phyloP scores from a whole-genome alignment of 352 stramenopile genomes.

The Phytophthora cactorum region DNA sequence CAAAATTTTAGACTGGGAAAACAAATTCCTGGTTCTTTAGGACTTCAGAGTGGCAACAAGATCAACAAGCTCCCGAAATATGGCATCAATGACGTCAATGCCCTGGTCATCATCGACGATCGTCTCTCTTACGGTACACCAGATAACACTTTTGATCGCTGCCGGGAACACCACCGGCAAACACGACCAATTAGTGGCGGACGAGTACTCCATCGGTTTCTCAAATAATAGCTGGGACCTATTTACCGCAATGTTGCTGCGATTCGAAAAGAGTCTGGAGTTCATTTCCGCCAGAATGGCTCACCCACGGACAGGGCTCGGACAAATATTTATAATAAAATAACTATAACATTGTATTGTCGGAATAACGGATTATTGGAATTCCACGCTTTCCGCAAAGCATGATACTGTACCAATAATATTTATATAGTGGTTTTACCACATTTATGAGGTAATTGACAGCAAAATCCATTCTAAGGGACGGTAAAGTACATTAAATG shows the following conservation, averaged over 20 bases:
- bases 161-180: slow-evolving; percentile 1
- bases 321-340: no score
- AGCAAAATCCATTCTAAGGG: no score
- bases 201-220: slow-evolving; percentile 58
- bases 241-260: slow-evolving; percentile 47
- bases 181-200: slow-evolving; percentile 38
- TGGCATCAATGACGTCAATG: slow-evolving; percentile 25
- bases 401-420: no score
- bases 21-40: slow-evolving; percentile 47
- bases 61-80: slow-evolving; percentile 42
- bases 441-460: no score
- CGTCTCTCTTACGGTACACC: slow-evolving; percentile 48
- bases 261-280: slow-evolving; percentile 33
- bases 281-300: slow-evolving; percentile 46
- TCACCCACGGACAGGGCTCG: slow-evolving; percentile 3
- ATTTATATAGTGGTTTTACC: no score
- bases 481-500: no score
- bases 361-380: no score
- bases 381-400: no score
- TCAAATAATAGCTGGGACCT: slow-evolving; percentile 64
- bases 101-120: slow-evolving; percentile 57
- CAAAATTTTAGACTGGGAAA: slow-evolving; percentile 59
- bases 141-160: slow-evolving; percentile 51
- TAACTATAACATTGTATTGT: no score
- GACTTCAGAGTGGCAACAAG: slow-evolving; percentile 45